Base-by-base conservation (phyloP, 2,329 filamentous ascomycete species). In the Shiraia bambusicola region DNA sequence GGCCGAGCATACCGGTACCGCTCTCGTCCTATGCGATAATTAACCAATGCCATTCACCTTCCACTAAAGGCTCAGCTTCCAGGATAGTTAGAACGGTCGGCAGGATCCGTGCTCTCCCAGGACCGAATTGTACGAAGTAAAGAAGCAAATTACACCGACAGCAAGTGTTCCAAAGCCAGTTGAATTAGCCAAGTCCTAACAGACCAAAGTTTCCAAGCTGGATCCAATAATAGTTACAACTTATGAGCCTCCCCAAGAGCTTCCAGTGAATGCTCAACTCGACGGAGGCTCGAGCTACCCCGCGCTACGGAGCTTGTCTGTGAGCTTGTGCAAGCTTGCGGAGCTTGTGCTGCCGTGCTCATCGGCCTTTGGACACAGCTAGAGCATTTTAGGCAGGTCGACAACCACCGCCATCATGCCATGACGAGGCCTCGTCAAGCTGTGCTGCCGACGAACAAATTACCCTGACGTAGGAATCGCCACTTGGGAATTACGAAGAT, bases 341-440 rank as follows among this genome's bases (percentile, higher is more conserved):
- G 35, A 56, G 53, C 55, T 57, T 57, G 43, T 42, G 51, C 44
- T 34, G 42, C 24, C 25, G 28, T 22, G 14, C 24, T 45, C 24
- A 4, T 24, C 29, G 34, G 37, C 40, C 25, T 37, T 34, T 15
- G 22, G 14, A 25, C 19, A 4, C 36, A 32, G 43, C 50, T 50
- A 52, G 28, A n/a, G 37, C 45, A 34, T 7, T 37, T 49, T 50
- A 11, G 56, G 55, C 42, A 59, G 54, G 53, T 57, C 32, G 15
- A 4, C 26, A 34, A 10, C 16, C 15, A 12, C 15, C 5, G 6
- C 3, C 19, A 17, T 31, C 16, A 22, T 8, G 19, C 19, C 19
- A 22, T 22, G 4, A 22, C 19, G 19, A 22, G 19, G 19, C 19
- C 19, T 22, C 19, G 19, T 22, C 19, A 22, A 22, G 4, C 8